Percentiles rank a stretch among this genome's conserved stretches.
Evolutionary conservation across 2,329 filamentous ascomycete genomes (phyloP).

Genomic region (Colletotrichum abscissum): DNA sequence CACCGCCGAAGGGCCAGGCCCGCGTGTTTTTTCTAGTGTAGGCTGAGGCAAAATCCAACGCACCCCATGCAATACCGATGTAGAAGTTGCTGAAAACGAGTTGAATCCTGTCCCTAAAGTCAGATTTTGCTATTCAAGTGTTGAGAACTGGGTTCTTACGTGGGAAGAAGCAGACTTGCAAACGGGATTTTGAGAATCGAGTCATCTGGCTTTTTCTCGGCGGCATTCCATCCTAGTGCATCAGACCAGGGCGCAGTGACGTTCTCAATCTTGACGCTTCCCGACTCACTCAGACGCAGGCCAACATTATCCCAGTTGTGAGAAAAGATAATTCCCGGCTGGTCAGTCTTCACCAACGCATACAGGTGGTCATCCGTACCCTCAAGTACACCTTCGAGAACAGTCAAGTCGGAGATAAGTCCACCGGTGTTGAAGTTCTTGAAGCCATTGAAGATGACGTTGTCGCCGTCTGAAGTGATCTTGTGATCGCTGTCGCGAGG

Average conservation of each 20-base stretch:
- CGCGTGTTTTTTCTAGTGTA: slow-evolving; percentile 69
- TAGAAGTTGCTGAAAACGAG: slow-evolving; percentile 76
- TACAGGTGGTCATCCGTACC: slow-evolving; percentile 72
- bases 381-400: slow-evolving; percentile 71
- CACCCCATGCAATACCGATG: slow-evolving; percentile 70
- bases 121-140: neutral
- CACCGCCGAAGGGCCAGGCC: slow-evolving; percentile 73
- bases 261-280: slow-evolving; percentile 69
- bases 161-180: slow-evolving; percentile 68
- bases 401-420: slow-evolving; percentile 73
- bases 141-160: slow-evolving; percentile 46
- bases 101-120: slow-evolving; percentile 59
- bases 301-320: slow-evolving; percentile 76
- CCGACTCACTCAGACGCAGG: slow-evolving; percentile 72
- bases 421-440: slow-evolving; percentile 78
- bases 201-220: slow-evolving; percentile 61
- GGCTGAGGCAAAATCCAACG: slow-evolving; percentile 63
- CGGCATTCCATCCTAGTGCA: slow-evolving; percentile 69
- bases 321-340: slow-evolving; percentile 66
- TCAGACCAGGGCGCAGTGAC: slow-evolving; percentile 68
- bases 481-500: slow-evolving; percentile 71
- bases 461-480: slow-evolving; percentile 64
- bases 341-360: slow-evolving; percentile 67
- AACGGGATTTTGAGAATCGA: slow-evolving; percentile 64
- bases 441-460: slow-evolving; percentile 68